Evolutionary conservation across 208 protist genomes (phyloP).

Genomic region (Porcisia hertigi): DNA sequence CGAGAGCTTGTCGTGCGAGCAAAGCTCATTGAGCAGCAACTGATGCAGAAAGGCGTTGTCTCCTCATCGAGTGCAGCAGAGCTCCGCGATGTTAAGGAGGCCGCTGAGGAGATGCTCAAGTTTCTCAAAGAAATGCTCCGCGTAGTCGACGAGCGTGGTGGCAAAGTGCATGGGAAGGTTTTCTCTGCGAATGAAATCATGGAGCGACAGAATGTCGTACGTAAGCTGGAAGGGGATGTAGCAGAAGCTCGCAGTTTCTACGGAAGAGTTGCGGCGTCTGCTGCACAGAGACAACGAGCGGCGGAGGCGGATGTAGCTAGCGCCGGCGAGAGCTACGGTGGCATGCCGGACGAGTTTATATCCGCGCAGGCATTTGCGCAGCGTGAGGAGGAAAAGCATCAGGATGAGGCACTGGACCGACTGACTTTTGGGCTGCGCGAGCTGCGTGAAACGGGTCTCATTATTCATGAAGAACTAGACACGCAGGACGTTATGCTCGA

Average conservation of each 20-base stretch:
- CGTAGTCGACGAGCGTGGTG: conserved; percentile 66
- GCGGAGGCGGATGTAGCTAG: conserved; percentile 6
- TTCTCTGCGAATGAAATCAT: conserved; percentile 89
- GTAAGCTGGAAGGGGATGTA: conserved; percentile 54
- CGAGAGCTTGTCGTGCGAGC: conserved; percentile 49
- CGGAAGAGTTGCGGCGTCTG: conserved; percentile 18
- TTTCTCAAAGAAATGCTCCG: conserved; percentile 60
- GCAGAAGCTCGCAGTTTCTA: conserved; percentile 49
- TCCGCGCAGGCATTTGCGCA: conserved; percentile 61
- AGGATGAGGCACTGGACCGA: conserved; percentile 79
- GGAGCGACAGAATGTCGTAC: conserved; percentile 68
- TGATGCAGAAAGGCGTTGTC: conserved; percentile 62
- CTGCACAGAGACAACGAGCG: conserved; percentile 12
- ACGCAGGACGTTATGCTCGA: conserved; percentile 69
- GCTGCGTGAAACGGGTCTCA: conserved; percentile 74
- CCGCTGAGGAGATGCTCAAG: conserved; percentile 54
- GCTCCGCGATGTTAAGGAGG: conserved; percentile 38
- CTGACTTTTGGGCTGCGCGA: conserved; percentile 78
- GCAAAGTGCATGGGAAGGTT: conserved; percentile 64
- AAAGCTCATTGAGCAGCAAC: conserved; percentile 52
- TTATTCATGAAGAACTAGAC: conserved; percentile 77
- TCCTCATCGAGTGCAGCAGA: conserved; percentile 38
- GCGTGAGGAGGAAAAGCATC: conserved; percentile 56
- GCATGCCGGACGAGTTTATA: conserved; percentile 47
- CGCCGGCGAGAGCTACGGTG: neutral